Evolutionary conservation across 2,329 filamentous ascomycete species (phyloP), one percentile per base, ranked within the genome.

Genomic region (Paecilomyces variotii): DNA sequence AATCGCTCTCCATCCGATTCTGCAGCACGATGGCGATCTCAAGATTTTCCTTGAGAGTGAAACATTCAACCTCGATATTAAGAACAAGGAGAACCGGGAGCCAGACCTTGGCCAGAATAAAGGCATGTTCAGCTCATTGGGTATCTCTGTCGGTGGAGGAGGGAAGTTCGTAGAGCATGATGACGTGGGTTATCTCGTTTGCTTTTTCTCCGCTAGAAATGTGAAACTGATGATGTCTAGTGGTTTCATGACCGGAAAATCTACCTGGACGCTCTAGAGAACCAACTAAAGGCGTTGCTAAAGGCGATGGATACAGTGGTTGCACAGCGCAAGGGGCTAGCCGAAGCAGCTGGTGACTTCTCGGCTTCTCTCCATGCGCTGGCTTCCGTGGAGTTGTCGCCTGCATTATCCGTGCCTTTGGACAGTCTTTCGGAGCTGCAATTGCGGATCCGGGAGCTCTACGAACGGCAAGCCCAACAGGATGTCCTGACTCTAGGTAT

Each of bases 21-120:
- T 99, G 64, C 94, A 97, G 71, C 90, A 96, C 68, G 94, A 99
- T 70, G 87, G 84, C 4, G 94, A 99, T 70, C 77, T 99, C 62
- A 99, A 99, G 78, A 86, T 97, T 4, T 99, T 99, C 75, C 79
- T 99, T 12, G 94, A 99, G 76, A 97, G 92, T 70, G 94, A 99
- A 68, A 82, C 91, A 0, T 97, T 99, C 79, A 97, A 91, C 68
- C 84, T 96, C 39, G 94, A 99, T 68, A 87, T 99, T 69, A 99
- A 97, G 80, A 94, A 99, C 77, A 96, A 96, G 75, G 93, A 97
- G 74, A 87, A 93, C 57, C 88, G 91, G 68, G 91, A 97, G 60
- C 90, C 90, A 1, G 85, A 91, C 56, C 81, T 95, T 3, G 86
- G 85, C 50, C 94, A 97, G 76, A 96, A 87, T 78, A 97, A 97